Percentiles rank a stretch among this genome's conserved stretches.
Evolutionary conservation across 2,329 filamentous ascomycete species (phyloP).

Genomic region (Ophiostoma ips): DNA sequence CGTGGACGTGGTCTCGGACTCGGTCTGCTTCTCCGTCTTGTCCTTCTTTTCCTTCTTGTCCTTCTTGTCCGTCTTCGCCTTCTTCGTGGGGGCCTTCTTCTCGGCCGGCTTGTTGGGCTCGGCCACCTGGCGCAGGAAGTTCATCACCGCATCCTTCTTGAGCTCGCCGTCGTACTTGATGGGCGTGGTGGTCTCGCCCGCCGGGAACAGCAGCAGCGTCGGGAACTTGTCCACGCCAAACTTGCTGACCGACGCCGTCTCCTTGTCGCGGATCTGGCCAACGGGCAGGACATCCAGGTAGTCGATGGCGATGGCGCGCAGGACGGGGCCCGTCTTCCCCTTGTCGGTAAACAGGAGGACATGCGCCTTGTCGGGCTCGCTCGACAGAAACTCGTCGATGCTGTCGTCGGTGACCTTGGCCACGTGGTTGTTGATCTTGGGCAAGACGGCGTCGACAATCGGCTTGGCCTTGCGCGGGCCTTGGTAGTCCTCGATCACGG

Average conservation of each 20-base stretch:
- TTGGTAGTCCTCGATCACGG: conserved; percentile 80
- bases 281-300: conserved; percentile 43
- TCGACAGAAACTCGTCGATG: conserved; percentile 57
- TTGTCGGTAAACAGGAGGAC: conserved; percentile 91
- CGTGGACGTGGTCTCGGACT: conserved; percentile 23
- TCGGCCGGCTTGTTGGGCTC: conserved; percentile 60
- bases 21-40: conserved; percentile 26
- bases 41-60: conserved; percentile 20
- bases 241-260: conserved; percentile 53
- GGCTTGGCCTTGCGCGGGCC: conserved; percentile 70
- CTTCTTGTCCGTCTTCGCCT: conserved; percentile 20
- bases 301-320: conserved; percentile 50
- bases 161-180: conserved; percentile 69
- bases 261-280: conserved; percentile 73
- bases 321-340: conserved; percentile 46
- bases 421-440: conserved; percentile 87
- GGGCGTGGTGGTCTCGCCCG: conserved; percentile 51
- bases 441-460: conserved; percentile 73
- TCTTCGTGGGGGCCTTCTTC: conserved; percentile 23
- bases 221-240: conserved; percentile 72
- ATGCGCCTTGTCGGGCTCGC: conserved; percentile 60
- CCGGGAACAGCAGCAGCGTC: conserved; percentile 64
- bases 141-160: conserved; percentile 68
- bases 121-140: conserved; percentile 69
- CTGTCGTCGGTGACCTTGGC: conserved; percentile 68